Conservation (phyloP, 1,284 basidiomycete genomes). For the Ceratobasidium sp. region DNA sequence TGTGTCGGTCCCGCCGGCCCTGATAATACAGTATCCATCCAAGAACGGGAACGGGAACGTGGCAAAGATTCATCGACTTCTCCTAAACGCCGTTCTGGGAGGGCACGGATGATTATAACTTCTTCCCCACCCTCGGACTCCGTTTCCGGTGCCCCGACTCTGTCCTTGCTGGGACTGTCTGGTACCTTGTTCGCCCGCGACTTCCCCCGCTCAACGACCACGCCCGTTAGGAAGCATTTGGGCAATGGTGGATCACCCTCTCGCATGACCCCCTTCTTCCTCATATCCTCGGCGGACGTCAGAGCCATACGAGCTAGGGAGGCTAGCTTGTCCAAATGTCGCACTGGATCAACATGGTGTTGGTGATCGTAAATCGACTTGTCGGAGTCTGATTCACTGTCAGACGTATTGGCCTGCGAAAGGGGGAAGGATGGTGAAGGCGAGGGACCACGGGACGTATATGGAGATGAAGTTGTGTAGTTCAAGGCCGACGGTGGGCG, state of each 20-base stretch:
- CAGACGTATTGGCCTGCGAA: conserved; percentile 6
- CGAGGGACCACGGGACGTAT: conserved; percentile 31
- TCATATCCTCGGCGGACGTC: conserved; percentile 26
- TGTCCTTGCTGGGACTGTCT: conserved; percentile 20
- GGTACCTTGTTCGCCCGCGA: conserved; percentile 5
- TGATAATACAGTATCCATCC: conserved; percentile 33
- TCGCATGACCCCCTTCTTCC: conserved; percentile 32
- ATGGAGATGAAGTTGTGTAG: conserved; percentile 20
- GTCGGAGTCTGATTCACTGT: conserved; percentile 25
- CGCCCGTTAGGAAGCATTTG: conserved; percentile 26
- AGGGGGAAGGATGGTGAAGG: conserved; percentile 22
- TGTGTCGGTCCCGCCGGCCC: conserved; percentile 10
- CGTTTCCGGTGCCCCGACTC: conserved; percentile 1
- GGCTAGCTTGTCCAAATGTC: conserved; percentile 23
- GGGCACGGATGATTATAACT: conserved; percentile 7
- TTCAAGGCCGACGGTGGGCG: background rate
- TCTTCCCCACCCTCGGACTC: conserved; percentile 24
- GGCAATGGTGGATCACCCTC: conserved; percentile 30
- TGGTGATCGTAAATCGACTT: conserved; percentile 22
- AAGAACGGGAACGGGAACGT: conserved; percentile 22
- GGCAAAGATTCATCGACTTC: conserved; percentile 14
- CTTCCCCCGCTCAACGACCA: conserved; percentile 19
- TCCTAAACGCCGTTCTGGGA: conserved; percentile 28
- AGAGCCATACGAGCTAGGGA: conserved; percentile 32
- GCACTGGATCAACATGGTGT: conserved; percentile 21